phyloP scores from a whole-genome alignment of 768 basidiomycete genomes.

The Rhizopogon rudus region DNA sequence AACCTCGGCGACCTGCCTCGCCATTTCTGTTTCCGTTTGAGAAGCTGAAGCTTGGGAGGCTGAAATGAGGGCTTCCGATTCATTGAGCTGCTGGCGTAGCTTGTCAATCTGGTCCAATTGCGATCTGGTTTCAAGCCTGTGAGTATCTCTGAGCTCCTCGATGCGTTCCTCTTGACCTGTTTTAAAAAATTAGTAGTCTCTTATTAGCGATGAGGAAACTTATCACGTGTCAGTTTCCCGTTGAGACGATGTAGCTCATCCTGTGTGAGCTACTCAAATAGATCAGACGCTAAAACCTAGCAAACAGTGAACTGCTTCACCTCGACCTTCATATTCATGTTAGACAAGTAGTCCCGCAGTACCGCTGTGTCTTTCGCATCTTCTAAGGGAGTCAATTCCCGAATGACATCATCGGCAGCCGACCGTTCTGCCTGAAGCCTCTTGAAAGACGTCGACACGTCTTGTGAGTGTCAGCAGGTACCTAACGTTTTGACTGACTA shows the following conservation, averaged over 20 bases:
- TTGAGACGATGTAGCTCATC: conserved; percentile 78
- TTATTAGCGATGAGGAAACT: background rate
- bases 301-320: conserved; percentile 35
- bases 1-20: conserved; percentile 50
- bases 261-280: conserved; percentile 48
- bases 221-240: conserved; percentile 67
- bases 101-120: conserved; percentile 70
- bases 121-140: conserved; percentile 74
- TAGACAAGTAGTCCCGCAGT: conserved; percentile 69
- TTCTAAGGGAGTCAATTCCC: conserved; percentile 66
- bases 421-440: conserved; percentile 67
- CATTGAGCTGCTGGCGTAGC: conserved; percentile 61
- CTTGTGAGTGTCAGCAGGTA: conserved; percentile 32
- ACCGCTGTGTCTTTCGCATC: conserved; percentile 59
- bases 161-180: conserved; percentile 81
- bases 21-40: conserved; percentile 43
- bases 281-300: background rate
- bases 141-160: conserved; percentile 81
- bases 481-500: background rate
- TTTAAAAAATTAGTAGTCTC: conserved; percentile 4
- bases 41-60: conserved; percentile 47
- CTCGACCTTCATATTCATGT: conserved; percentile 61
- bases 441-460: conserved; percentile 76
- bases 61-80: conserved; percentile 65
- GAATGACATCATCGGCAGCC: conserved; percentile 63